These are phyloP conservation scores for Telopea speciosissima DNA, from an alignment of 177 flowering plant genomes.

Conservation along the genomic window DNA sequence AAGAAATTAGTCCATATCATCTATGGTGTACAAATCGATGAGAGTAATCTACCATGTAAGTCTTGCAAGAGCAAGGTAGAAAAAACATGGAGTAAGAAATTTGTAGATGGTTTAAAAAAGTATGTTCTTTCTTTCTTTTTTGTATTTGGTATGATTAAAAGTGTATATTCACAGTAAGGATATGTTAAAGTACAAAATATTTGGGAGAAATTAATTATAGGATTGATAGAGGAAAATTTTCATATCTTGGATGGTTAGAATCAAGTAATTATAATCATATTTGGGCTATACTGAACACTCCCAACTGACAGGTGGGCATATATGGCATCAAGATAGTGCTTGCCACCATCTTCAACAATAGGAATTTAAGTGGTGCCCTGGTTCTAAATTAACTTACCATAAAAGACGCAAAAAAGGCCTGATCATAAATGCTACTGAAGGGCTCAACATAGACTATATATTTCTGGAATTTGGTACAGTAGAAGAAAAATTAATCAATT, in stretches of 20 bases:
- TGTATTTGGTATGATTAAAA: no score
- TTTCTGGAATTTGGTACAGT: background rate
- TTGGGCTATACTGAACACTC: background rate
- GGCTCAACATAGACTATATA: background rate
- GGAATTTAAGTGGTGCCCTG: background rate
- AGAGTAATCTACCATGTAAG: background rate
- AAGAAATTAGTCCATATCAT: background rate
- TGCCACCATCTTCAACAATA: background rate
- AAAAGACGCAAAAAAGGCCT: background rate
- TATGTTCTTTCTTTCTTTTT: background rate
- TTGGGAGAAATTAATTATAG: background rate
- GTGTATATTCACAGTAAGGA: background rate
- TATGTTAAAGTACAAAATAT: background rate
- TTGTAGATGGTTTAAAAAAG: background rate
- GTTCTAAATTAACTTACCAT: background rate
- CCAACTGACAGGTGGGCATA: background rate
- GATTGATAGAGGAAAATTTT: background rate
- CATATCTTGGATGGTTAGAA: background rate
- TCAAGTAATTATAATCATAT: background rate
- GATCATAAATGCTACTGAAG: no score
- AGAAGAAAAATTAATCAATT: background rate
- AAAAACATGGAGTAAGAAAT: background rate
- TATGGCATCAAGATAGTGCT: background rate
- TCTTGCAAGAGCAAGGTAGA: background rate
- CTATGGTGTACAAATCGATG: background rate